Evolutionary conservation across 352 stramenopile species (phyloP), one percentile per base, ranked within the genome.

Genomic region (Globisporangium alternatum): DNA sequence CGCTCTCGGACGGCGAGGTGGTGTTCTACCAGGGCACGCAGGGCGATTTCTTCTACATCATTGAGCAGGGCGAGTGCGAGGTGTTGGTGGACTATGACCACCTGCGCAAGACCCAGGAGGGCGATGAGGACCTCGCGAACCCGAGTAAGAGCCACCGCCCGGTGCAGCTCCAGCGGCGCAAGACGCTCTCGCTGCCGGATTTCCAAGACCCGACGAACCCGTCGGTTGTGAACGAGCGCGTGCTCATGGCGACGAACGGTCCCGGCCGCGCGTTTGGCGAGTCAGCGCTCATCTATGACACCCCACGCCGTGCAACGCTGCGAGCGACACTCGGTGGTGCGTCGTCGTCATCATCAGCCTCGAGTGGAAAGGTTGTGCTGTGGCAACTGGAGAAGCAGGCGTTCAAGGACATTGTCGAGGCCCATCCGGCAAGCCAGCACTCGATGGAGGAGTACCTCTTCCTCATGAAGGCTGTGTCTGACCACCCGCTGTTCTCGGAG

Each of bases 21-120:
- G 83, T 93, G 19, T 96, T 96, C 60, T 93, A 93, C 62, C 88
- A 96, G 64, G 88, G 88, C n/a, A 71, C 67, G 9, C 62, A 74
- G 0, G 86, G 88, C 13, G 84, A 92, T 52, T 91, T 70, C 59
- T 96, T 96, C 49, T 93, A 93, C 64, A 88, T 96, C 60, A 71
- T 96, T 28, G 71, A 93, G 55, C 52, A 77, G 22, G 86, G 88
- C 31, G 80, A 93, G 69, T 92, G 85, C 45, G 82, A 96, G 49
- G 86, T 95, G 5, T 89, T 87, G 59, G 86, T 96, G 5, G 77
- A 96, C 62, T 93, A 96, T 64, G 81, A 91, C 41, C 77, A 90
- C 56, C 54, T 88, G n/a, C 49, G 64, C 2, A 69, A 78, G 61
- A 90, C 71, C 19, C 76, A 65, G 30, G 64, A 78, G 64, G 62